A percentile compares a stretch with the other conserved stretches of the same genome.
phyloP scores from a whole-genome alignment of 257 asterid species.

The Orobanche coerulescens region DNA sequence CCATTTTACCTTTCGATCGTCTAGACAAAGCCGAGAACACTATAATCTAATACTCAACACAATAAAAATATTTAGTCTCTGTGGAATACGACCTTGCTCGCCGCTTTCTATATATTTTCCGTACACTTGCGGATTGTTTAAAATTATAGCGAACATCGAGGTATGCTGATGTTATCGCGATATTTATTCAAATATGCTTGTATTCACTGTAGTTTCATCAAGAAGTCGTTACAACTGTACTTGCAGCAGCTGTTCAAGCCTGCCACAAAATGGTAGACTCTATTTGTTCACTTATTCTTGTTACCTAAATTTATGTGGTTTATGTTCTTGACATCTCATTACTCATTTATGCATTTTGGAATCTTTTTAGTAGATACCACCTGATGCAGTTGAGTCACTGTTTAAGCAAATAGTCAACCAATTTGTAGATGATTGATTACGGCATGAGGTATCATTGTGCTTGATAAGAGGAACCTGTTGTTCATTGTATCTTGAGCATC shows the following conservation, averaged over 20 bases:
- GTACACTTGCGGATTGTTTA: too few relatives aligned
- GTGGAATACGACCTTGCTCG: too few relatives aligned
- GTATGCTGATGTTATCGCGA: too few relatives aligned
- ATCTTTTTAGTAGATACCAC: constrained; percentile 55
- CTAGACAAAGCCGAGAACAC: too few relatives aligned
- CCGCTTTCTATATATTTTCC: too few relatives aligned
- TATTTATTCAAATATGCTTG: too few relatives aligned
- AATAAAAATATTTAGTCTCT: too few relatives aligned
- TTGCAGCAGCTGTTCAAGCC: constrained; percentile 79
- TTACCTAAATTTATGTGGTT: background rate
- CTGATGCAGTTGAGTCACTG: constrained; percentile 68
- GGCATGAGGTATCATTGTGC: constrained; percentile 48
- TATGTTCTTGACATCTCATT: background rate
- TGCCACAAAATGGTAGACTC: constrained; percentile 72
- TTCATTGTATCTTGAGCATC: background rate
- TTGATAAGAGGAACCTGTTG: background rate
- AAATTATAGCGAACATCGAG: too few relatives aligned
- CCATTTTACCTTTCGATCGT: too few relatives aligned
- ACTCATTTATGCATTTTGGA: too few relatives aligned
- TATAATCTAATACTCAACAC: too few relatives aligned
- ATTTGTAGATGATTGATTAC: constrained; percentile 68
- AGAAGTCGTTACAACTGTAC: constrained; percentile 52
- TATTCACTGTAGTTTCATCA: constrained; percentile 55
- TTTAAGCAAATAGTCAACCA: constrained; percentile 73
- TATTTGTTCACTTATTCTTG: background rate